Evolutionary conservation across 1,284 basidiomycete species (phyloP).

Genomic region (Meripilus lineatus): DNA sequence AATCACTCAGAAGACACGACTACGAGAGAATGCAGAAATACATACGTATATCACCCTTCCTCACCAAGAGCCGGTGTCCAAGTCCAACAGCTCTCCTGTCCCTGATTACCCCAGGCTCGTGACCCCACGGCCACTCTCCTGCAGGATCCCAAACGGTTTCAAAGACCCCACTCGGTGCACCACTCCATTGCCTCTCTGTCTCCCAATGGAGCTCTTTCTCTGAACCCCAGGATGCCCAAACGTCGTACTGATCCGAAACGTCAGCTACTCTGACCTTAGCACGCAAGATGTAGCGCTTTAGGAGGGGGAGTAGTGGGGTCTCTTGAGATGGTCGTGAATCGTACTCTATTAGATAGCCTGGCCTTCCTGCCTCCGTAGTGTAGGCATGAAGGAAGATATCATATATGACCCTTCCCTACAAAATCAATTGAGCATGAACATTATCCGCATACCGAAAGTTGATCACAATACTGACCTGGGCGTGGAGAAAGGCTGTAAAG

Average conservation of each 20-base stretch:
- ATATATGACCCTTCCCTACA: constrained; percentile 84
- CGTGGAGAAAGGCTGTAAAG: constrained; percentile 83
- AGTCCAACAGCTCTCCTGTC: constrained; percentile 77
- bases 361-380: constrained; percentile 40
- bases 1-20: constrained; percentile 8
- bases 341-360: constrained; percentile 72
- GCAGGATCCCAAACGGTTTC: constrained; percentile 60
- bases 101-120: constrained; percentile 40
- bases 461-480: constrained; percentile 67
- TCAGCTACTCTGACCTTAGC: constrained; percentile 85
- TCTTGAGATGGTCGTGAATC: constrained; percentile 52
- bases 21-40: constrained; percentile 15
- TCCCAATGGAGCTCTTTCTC: constrained; percentile 21
- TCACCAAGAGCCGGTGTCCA: constrained; percentile 68
- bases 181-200: constrained; percentile 39
- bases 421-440: constrained; percentile 6
- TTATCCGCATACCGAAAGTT: constrained; percentile 8
- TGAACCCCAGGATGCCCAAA: constrained; percentile 79
- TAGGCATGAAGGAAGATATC: constrained; percentile 83
- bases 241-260: constrained; percentile 69
- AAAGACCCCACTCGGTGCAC: background rate
- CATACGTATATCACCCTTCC: constrained; percentile 72
- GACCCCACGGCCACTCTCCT: constrained; percentile 59
- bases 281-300: constrained; percentile 86
- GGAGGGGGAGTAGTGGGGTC: constrained; percentile 54